Evolutionary conservation across 2,329 filamentous ascomycete genomes (phyloP).

Genomic region (Byssothecium circinans): DNA sequence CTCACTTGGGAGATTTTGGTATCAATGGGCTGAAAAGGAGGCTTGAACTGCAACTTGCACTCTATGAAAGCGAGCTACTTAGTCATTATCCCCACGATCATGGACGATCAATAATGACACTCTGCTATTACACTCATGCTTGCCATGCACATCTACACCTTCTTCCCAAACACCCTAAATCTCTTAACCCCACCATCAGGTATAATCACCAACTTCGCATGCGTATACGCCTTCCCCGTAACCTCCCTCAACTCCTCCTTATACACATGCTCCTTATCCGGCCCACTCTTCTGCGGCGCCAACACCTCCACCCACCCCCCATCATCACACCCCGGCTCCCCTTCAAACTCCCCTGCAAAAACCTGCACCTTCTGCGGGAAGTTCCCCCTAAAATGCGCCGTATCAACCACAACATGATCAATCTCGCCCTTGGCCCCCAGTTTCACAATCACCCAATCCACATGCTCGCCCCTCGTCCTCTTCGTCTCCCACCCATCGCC

Average conservation of each 20-base stretch:
- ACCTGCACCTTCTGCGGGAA: slow-evolving; percentile 77
- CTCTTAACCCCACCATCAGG: slow-evolving; percentile 93
- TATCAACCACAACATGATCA: slow-evolving; percentile 72
- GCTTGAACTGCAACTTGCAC: not conserved
- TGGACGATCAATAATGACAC: not conserved
- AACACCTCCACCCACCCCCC: slow-evolving; percentile 68
- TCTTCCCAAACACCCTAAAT: slow-evolving; percentile 72
- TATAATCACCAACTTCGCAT: slow-evolving; percentile 89
- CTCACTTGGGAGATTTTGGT: not conserved
- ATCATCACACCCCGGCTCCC: slow-evolving; percentile 60
- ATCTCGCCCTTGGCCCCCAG: slow-evolving; percentile 68
- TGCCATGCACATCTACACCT: slow-evolving; percentile 7
- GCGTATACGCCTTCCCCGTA: slow-evolving; percentile 67
- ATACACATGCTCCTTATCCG: slow-evolving; percentile 73
- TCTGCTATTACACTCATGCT: no score
- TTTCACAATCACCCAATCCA: slow-evolving; percentile 79
- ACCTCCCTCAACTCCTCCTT: slow-evolving; percentile 49
- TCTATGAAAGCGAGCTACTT: not conserved
- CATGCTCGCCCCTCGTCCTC: slow-evolving; percentile 70
- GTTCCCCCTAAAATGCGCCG: slow-evolving; percentile 81
- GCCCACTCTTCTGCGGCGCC: slow-evolving; percentile 67
- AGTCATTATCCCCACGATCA: not conserved
- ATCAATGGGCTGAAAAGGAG: not conserved
- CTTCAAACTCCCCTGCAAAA: slow-evolving; percentile 59
- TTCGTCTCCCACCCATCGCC: slow-evolving; percentile 87